A percentile compares a stretch with the other conserved stretches of the same genome.
phyloP scores from a whole-genome alignment of 495 filamentous ascomycete genomes.

The Podospora sp. region DNA sequence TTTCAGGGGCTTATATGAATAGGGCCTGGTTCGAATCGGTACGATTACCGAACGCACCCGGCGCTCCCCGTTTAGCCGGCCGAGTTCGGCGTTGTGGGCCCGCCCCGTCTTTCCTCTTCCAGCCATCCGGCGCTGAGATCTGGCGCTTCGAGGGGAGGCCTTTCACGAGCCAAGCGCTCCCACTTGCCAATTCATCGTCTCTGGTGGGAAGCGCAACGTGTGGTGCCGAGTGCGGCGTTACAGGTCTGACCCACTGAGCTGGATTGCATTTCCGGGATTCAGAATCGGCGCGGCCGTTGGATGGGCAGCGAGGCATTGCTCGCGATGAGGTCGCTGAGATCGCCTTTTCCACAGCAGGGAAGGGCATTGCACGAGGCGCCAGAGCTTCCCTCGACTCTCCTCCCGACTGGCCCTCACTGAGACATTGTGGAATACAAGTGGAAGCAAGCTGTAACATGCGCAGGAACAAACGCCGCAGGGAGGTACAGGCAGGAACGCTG shows the following conservation, averaged over 20 bases:
- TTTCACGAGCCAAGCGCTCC: conserved; percentile 22
- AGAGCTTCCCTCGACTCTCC: background rate
- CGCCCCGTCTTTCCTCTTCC: conserved; percentile 11
- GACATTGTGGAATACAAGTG: conserved; percentile 8
- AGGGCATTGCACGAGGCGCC: background rate
- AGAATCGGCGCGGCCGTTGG: background rate
- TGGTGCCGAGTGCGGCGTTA: conserved; percentile 4
- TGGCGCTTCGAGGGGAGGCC: background rate
- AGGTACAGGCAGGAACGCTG: conserved; percentile 6
- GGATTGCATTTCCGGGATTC: conserved; percentile 9
- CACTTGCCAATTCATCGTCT: conserved; percentile 22
- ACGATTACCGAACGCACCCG: conserved; percentile 14
- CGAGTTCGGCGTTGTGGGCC: conserved; percentile 5
- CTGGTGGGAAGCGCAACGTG: background rate
- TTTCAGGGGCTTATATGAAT: conserved; percentile 5
- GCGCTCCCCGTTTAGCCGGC: conserved; percentile 8
- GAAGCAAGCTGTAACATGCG: conserved; percentile 6
- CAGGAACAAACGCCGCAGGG: conserved; percentile 11
- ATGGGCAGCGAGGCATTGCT: background rate
- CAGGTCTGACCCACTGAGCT: conserved; percentile 4
- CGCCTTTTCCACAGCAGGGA: background rate
- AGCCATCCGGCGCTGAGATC: conserved; percentile 14
- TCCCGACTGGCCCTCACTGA: background rate
- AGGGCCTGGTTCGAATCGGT: background rate
- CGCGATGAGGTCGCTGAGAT: background rate